Conservation (phyloP, 2,329 filamentous ascomycete species). For the Drechslerella stenobrocha region DNA sequence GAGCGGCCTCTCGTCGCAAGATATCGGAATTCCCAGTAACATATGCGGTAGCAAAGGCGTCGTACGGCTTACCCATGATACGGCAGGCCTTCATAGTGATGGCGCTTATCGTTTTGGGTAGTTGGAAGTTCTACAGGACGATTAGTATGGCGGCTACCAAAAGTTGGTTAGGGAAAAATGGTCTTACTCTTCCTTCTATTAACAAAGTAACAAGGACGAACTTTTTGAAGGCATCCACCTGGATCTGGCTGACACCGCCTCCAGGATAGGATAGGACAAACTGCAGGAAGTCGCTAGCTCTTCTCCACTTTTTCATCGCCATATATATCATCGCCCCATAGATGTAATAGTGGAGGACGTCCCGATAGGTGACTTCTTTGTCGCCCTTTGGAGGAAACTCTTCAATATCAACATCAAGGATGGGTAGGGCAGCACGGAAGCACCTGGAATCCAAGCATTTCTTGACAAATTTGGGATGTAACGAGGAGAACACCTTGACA, state of each 20-base stretch:
- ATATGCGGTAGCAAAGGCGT: conserved; percentile 71
- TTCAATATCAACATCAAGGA: conserved; percentile 52
- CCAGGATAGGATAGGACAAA: conserved; percentile 52
- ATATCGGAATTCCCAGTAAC: conserved; percentile 63
- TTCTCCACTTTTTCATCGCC: conserved; percentile 53
- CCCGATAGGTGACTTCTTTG: conserved; percentile 51
- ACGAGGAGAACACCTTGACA: conserved; percentile 51
- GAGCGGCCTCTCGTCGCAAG: conserved; percentile 67
- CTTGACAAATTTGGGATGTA: conserved; percentile 53
- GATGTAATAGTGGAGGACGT: conserved; percentile 53
- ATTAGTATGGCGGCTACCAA: conserved; percentile 21
- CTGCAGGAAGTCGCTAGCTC: conserved; percentile 52
- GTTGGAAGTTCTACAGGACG: conserved; percentile 31
- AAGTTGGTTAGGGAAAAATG: conserved; percentile 24
- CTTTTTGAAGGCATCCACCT: conserved; percentile 82
- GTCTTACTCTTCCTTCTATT: conserved; percentile 65
- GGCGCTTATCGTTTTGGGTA: conserved; percentile 23
- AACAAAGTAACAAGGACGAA: conserved; percentile 80
- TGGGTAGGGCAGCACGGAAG: conserved; percentile 52
- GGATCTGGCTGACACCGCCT: conserved; percentile 50
- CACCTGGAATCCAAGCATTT: conserved; percentile 53
- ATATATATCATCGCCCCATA: conserved; percentile 54
- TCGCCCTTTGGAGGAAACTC: conserved; percentile 52
- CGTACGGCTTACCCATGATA: conserved; percentile 68
- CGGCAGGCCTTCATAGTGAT: conserved; percentile 57